A percentile compares a stretch with the other conserved stretches of the same genome.
Evolutionary conservation across 2,329 filamentous ascomycete species (phyloP).

Genomic region (Cadophora sp.): DNA sequence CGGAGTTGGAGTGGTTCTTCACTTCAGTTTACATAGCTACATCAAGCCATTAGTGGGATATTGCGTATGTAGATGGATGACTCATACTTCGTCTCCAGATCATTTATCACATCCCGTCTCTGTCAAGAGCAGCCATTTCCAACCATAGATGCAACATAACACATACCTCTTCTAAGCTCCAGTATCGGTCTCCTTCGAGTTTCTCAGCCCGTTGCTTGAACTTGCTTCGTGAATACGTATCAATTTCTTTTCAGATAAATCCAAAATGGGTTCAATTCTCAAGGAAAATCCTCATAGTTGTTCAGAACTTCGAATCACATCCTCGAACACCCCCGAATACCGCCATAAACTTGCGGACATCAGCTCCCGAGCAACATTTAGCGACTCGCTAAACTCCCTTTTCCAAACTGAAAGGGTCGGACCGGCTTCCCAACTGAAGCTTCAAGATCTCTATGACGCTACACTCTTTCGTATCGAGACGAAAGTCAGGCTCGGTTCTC

Average conservation of each 20-base stretch:
- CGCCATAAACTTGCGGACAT: constrained; percentile 19
- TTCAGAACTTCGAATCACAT: neutral
- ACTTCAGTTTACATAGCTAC: no score
- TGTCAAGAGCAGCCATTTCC: neutral
- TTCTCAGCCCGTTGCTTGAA: no score
- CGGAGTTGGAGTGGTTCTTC: no score
- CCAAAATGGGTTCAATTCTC: neutral
- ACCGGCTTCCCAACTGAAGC: neutral
- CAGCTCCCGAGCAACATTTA: constrained; percentile 15
- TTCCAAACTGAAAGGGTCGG: constrained; percentile 14
- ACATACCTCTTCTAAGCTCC: no score
- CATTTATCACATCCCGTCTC: no score
- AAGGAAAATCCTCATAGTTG: neutral
- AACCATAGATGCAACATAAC: no score
- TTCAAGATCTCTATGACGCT: constrained; percentile 3
- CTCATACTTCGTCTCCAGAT: neutral
- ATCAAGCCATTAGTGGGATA: neutral
- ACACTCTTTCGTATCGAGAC: constrained; percentile 15
- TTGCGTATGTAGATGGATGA: neutral
- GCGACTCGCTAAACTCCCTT: constrained; percentile 15
- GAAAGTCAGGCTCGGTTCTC: constrained; percentile 19
- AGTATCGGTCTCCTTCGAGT: no score
- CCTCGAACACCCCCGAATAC: constrained; percentile 14
- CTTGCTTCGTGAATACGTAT: no score
- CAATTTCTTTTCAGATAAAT: neutral